Evolutionary conservation across 768 basidiomycete genomes (phyloP), one percentile per base, ranked within the genome.

Genomic region (Pholiota microspora): DNA sequence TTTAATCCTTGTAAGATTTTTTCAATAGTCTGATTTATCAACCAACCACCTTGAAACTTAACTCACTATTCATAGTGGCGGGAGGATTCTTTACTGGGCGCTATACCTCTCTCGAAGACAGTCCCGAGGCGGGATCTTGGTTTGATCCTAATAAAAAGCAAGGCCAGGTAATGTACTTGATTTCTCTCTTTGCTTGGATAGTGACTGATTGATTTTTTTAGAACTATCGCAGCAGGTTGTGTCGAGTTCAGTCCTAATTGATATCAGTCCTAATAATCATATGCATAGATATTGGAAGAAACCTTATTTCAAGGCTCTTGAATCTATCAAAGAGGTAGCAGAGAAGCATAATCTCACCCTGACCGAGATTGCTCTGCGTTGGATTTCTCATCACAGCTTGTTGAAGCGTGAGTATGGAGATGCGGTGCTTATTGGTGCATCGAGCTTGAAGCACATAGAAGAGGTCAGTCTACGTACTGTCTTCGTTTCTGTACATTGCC

Each of bases 51-150:
- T n/a, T n/a, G n/a, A n/a, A n/a, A n/a, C n/a, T n/a, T n/a, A n/a
- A n/a, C n/a, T n/a, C n/a, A n/a, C n/a, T n/a, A 8, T 18, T 15
- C 28, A 73, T 65, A 83, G 81, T 85, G 53, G 82, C 76, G 2
- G 83, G 82, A 12, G 83, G 83, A 1, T 77, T 84, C 55, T 81
- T 85, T 53, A 82, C 84, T 0, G 82, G 82, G 1, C 79, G 82
- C 51, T 73, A 84, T 42, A 59, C 61, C 7, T 74, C 73, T 0
- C 45, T 69, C 4, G 69, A 76, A 7, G 77, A 75, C 53, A 38
- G 65, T 8, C 71, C 73, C 21, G 82, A 83, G 56, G 57, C 72
- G 24, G 83, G 84, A 12, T 80, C 80, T 7, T 74, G 83, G 18
- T 86, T 85, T 61, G 82, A 85, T 56, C 70, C 77, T 0, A 64